Conservation (phyloP, 148 eudicot genomes). For the Dianthus caryophyllus region DNA sequence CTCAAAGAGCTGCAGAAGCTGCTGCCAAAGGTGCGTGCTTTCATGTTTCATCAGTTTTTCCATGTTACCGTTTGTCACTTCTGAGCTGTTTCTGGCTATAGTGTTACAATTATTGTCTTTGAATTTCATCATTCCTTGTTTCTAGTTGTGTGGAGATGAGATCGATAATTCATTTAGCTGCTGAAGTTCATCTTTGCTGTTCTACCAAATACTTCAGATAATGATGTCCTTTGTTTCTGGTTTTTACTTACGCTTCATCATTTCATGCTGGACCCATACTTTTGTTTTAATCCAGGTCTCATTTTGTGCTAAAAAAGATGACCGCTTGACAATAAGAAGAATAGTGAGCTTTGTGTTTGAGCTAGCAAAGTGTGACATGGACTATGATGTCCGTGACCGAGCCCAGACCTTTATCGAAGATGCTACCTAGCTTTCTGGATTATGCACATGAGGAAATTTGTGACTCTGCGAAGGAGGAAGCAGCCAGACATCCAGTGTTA, state of each 20-base stretch:
- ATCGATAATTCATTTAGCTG: background rate
- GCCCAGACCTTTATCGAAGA: slow-evolving; percentile 63
- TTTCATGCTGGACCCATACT: slow-evolving; percentile 4
- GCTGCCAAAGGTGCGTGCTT: slow-evolving; percentile 62
- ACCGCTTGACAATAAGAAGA: slow-evolving; percentile 31
- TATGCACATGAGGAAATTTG: slow-evolving; percentile 31
- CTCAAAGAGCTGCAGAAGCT: slow-evolving; percentile 94
- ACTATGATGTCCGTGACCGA: slow-evolving; percentile 91
- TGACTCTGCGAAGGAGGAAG: slow-evolving; percentile 31
- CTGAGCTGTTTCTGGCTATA: background rate
- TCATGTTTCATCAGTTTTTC: background rate
- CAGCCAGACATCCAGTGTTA: slow-evolving; percentile 29
- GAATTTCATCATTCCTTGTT: background rate
- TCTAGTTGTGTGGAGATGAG: background rate
- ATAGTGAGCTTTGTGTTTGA: slow-evolving; percentile 59
- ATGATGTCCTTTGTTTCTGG: slow-evolving; percentile 7
- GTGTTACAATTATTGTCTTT: background rate
- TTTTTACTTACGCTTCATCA: background rate
- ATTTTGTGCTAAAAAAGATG: slow-evolving; percentile 54
- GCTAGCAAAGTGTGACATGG: slow-evolving; percentile 76
- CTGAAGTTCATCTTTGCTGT: background rate
- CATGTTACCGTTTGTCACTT: background rate
- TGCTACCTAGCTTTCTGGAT: slow-evolving; percentile 36
- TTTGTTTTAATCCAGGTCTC: slow-evolving; percentile 46
- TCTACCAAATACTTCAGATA: background rate